phyloP scores from a whole-genome alignment of 345 rosid genomes.

The Boechera divaricarpa region DNA sequence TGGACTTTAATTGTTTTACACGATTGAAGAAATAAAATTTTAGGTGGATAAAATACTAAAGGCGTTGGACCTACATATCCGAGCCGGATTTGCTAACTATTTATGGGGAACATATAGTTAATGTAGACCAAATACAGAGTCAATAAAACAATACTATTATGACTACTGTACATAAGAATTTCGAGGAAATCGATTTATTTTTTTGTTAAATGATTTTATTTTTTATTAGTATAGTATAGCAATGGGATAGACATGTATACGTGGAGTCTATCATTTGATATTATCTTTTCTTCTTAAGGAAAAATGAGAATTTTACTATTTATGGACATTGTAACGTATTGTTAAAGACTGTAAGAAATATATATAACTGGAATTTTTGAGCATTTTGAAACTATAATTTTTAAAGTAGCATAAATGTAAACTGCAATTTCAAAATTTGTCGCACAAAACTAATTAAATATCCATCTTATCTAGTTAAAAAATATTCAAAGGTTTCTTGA shows the following conservation, averaged over 20 bases:
- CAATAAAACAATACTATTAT: conserved; percentile 24
- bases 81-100: conserved; percentile 24
- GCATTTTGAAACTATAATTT: too few species aligned
- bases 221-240: background rate
- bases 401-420: too few species aligned
- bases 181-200: background rate
- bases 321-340: background rate
- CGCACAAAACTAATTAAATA: too few species aligned
- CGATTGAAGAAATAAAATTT: background rate
- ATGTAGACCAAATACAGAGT: conserved; percentile 21
- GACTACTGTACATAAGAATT: background rate
- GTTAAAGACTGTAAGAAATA: background rate
- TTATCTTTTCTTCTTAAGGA: background rate
- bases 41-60: conserved; percentile 17
- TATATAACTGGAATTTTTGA: too few species aligned
- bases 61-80: conserved; percentile 37
- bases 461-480: too few species aligned
- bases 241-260: conserved; percentile 14
- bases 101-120: background rate
- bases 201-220: too few species aligned
- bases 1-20: background rate
- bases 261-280: conserved; percentile 5
- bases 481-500: too few species aligned
- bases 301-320: background rate
- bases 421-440: too few species aligned